Base-by-base conservation (phyloP, 2,329 filamentous ascomycete species). In the Fusarium sp. region DNA sequence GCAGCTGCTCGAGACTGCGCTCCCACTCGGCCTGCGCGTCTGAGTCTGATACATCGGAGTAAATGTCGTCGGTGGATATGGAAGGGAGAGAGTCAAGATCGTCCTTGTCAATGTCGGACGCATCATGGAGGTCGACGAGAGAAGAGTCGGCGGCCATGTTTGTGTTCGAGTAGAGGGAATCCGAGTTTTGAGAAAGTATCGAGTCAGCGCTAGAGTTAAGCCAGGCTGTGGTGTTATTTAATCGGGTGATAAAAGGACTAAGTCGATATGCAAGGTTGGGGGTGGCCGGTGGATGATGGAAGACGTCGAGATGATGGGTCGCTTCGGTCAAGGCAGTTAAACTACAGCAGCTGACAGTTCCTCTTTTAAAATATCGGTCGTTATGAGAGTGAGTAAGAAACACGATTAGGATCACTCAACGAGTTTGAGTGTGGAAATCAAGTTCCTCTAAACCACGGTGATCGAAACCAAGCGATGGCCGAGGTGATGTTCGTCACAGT, bases 1-100 rank as follows among this genome's bases (percentile, higher is more conserved):
- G 94, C 64, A 99, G 82, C 82, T 99, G 96, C 80, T 98, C 93
- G 68, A 99, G 83, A 75, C 93, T 97, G 76, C 94, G 93, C 75
- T 95, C 91, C 96, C 96, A 99, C 82, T 99, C 95, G 65, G 88
- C 88, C 80, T 99, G 95, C 12, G 96, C 96, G 78, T 98, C 95
- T 41, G 92, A 93, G 64, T 91, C 84, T 64, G 67, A 70, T 16
- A 85, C 84, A 51, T 91, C 88, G 31, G 83, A 84, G 71, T 84
- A 84, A 52, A 82, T 74, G 37, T 90, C 89, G 52, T 85, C 86
- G 69, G 84, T 87, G 19, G 86, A 86, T 49, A 85, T 82, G 57
- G 90, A 91, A 23, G 89, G 88, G 23, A 91, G 84, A 56, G 89
- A 90, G 77, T 89, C 88, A 73, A 90, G 75, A 8, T 90, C 88